Base-by-base conservation (phyloP, 2,329 filamentous ascomycete species). In the Neospermospora avenae region DNA sequence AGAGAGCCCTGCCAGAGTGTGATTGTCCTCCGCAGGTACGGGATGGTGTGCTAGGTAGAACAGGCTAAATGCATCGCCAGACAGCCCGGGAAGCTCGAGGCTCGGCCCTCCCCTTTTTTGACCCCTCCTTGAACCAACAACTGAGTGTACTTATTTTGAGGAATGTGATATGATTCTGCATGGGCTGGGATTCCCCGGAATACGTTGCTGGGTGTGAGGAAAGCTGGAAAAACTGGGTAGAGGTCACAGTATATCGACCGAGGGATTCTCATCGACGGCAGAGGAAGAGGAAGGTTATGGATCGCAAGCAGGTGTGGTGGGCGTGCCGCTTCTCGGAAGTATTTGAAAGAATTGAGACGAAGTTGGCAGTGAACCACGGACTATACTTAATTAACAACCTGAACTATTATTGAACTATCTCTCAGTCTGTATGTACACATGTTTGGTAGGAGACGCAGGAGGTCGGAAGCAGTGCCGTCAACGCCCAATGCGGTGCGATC, bases 1-100 rank as follows among this genome's bases (percentile, higher is more conserved):
- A n/a, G n/a, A n/a, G n/a, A n/a, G n/a, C n/a, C n/a, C 25, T 42
- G 45, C 31, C 31, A 35, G 31, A 35, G 2, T 39, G 28, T 31
- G 11, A 13, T n/a, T n/a, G 37, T n/a, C 13, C n/a, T n/a, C 37
- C 37, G 2, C 14, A n/a, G 37, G 39, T n/a, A n/a, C 14, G 16
- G 39, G 11, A 31, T 31, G 28, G 28, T n/a, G 39, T 42, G 39
- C 39, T 42, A 20, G 16, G 39, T 16, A 55, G 22, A 60, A 55
- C 54, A 60, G 63, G 52, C 56, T 62, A 37, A 64, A 60, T 58
- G 16, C 51, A 31, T 55, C 45, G 54, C 37, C 20, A 48, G 13
- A 34, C 18, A 41, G 20, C 20, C 51, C 24, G 24, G 51, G 51
- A 54, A 34, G 51, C 20, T 54, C 51, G 28, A 37, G n/a, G 48